Base-by-base conservation (phyloP, 2,329 filamentous ascomycete genomes). In the Fusarium anguioides region DNA sequence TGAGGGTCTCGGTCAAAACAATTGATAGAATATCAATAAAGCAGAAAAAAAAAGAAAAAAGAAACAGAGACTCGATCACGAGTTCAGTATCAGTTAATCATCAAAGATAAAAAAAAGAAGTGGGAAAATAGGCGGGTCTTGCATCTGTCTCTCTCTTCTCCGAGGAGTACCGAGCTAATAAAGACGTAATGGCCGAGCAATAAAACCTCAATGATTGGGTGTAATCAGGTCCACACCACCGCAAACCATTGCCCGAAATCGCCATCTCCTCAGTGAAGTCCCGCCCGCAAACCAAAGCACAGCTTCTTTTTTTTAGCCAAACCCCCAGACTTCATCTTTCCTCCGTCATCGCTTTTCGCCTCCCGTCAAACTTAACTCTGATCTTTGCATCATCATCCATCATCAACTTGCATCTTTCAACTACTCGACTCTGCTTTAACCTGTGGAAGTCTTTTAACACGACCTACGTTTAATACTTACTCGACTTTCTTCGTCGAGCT, bases 171-270 rank as follows among this genome's bases (percentile, higher is more conserved):
- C 72, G 72, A 74, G 72, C 68, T 64, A 69, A 62, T 36, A 64
- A 68, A 72, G 71, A 73, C 72, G 72, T 74, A 74, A 74, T 74
- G 72, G 72, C 72, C 72, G 72, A 74, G 70, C 72, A 74, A 74
- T 74, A 70, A 42, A 58, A 68, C 68, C 68, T 72, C 17, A 40
- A 12, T 70, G 33, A 73, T 74, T 74, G 68, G 72, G 3, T 15
- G 5, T 2, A 0, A 0, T 1, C 3, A n/a, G 54, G 27, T 60
- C 71, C 70, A 69, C 66, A 64, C 58, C 53, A 54, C 58, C 58
- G 68, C 61, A 47, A 66, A 55, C 56, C 67, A 65, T 48, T 68
- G 71, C 68, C 72, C 72, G 72, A 74, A 74, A 74, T 74, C 72
- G 72, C 72, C 72, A 74, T 74, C 69, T 67, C 56, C 60, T 67